These are phyloP conservation scores for Leucaena leucocephala DNA, from an alignment of 306 rosid genomes.

Conservation along the genomic window DNA sequence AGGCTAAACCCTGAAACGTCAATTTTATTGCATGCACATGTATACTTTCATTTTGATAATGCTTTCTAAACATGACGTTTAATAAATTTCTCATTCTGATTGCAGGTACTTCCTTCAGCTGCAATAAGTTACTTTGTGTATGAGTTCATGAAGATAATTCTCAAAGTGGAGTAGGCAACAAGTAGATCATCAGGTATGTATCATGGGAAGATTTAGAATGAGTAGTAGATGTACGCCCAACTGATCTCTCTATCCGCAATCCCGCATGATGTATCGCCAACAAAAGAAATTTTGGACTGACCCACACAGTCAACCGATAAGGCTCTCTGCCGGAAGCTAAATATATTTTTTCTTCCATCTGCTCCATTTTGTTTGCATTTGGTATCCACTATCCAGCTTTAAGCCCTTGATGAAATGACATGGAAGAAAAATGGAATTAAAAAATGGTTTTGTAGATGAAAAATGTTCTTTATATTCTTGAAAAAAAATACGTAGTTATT, in stretches of 20 bases:
- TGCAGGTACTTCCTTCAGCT: constrained; percentile 98
- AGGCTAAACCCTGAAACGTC: constrained; percentile 6
- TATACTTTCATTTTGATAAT: constrained; percentile 18
- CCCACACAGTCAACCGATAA: constrained; percentile 12
- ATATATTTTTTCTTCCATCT: constrained; percentile 14
- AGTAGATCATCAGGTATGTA: constrained; percentile 35
- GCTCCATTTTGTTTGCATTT: constrained; percentile 32
- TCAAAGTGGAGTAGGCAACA: constrained; percentile 77
- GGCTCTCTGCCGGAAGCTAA: constrained; percentile 23
- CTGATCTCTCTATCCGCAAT: neutral
- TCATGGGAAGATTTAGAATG: constrained; percentile 34
- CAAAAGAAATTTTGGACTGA: constrained; percentile 30
- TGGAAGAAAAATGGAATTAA: too few relatives aligned
- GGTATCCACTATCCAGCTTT: neutral
- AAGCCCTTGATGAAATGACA: too few relatives aligned
- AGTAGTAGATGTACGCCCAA: constrained; percentile 17
- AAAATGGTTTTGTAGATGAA: too few relatives aligned
- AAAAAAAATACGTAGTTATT: too few relatives aligned
- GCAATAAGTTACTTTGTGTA: constrained; percentile 90
- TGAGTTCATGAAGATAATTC: constrained; percentile 94
- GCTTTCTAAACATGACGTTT: constrained; percentile 13
- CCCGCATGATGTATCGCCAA: neutral
- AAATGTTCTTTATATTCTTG: neutral
- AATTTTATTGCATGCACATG: constrained; percentile 12
- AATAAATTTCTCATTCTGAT: constrained; percentile 10